Evolutionary conservation across 2,329 filamentous ascomycete genomes (phyloP).

Genomic region (Bipolaris sorokiniana): DNA sequence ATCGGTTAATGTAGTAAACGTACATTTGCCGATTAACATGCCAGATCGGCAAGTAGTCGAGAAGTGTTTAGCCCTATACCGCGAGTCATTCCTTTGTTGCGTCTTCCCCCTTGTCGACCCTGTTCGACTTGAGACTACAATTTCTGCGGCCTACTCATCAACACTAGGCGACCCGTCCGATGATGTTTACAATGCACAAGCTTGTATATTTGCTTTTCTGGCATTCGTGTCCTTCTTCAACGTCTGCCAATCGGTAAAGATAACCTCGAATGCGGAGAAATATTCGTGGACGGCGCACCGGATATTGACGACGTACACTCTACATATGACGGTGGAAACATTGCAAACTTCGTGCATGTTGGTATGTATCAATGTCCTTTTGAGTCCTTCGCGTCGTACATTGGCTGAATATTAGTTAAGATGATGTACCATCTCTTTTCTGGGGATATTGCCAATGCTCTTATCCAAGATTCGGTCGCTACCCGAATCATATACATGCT

Average conservation of each 20-base stretch:
- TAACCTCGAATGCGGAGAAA: background rate
- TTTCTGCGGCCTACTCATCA: background rate
- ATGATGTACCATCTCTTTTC: constrained; percentile 1
- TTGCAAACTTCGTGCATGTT: background rate
- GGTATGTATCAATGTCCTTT: background rate
- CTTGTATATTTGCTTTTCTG: background rate
- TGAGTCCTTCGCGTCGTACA: background rate
- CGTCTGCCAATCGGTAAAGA: background rate
- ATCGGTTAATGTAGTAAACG: background rate
- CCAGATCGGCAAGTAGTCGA: background rate
- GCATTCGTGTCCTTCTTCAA: background rate
- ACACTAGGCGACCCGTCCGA: background rate
- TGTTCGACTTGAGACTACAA: background rate
- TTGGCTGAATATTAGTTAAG: background rate
- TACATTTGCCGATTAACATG: background rate
- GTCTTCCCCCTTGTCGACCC: background rate
- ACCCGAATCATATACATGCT: background rate
- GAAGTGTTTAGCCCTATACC: background rate
- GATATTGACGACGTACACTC: background rate
- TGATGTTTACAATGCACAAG: background rate
- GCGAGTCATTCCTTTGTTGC: background rate
- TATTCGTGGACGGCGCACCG: background rate
- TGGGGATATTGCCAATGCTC: background rate
- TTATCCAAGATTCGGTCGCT: background rate
- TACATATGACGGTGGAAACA: background rate